phyloP scores from a whole-genome alignment of 164 flowering plant genomes.

The Berberis vulgaris region DNA sequence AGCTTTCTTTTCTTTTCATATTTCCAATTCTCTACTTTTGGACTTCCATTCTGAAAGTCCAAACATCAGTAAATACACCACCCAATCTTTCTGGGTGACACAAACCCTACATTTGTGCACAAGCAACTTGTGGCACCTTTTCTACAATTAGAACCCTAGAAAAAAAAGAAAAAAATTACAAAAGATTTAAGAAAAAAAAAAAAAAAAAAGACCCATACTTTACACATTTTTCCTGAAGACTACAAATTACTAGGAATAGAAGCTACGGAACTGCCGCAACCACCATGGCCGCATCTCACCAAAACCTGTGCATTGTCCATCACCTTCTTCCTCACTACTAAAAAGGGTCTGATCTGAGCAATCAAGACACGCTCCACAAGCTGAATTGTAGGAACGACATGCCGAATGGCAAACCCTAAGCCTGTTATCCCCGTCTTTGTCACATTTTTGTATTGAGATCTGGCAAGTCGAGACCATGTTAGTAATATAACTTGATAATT shows the following conservation, averaged over 20 bases:
- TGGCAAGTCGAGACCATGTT: constrained; percentile 18
- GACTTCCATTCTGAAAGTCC: constrained; percentile 1
- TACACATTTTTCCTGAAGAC: constrained; percentile 44
- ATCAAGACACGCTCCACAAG: constrained; percentile 93
- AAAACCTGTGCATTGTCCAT: constrained; percentile 84
- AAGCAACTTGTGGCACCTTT: constrained; percentile 18
- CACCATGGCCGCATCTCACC: constrained; percentile 51
- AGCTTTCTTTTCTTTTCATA: background rate
- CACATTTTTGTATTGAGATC: constrained; percentile 98
- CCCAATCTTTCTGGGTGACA: background rate
- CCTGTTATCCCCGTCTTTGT: constrained; percentile 86
- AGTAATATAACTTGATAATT: too few species aligned
- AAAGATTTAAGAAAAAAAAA: constrained; percentile 26
- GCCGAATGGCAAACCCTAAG: constrained; percentile 95
- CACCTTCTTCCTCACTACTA: constrained; percentile 70
- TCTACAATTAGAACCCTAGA: constrained; percentile 26
- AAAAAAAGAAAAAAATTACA: constrained; percentile 28
- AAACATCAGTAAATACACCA: constrained; percentile 1
- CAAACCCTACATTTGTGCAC: constrained; percentile 27
- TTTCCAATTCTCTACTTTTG: constrained; percentile 1
- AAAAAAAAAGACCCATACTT: constrained; percentile 31
- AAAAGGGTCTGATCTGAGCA: constrained; percentile 96
- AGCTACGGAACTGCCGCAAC: constrained; percentile 36
- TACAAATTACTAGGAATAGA: constrained; percentile 20
- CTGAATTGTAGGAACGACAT: constrained; percentile 78